Percentiles rank a stretch among this genome's conserved stretches.
These are phyloP conservation scores for Spergularia bocconei DNA, from an alignment of 148 eudicot species.

Conservation along the genomic window DNA sequence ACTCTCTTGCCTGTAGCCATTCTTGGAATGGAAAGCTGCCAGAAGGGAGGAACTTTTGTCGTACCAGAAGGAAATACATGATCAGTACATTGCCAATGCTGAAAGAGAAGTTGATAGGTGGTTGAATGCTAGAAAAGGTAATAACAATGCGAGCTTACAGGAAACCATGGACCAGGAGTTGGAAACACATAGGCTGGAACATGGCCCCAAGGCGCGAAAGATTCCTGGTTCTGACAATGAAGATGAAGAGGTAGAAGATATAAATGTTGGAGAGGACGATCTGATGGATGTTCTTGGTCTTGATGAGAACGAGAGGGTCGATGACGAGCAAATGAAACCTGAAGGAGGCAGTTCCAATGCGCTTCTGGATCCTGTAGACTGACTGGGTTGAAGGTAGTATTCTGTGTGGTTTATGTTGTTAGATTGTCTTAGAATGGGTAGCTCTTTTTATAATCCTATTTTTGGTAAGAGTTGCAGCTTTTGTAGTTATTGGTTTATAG, in stretches of 20 bases:
- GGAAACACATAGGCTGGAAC: slow-evolving; percentile 92
- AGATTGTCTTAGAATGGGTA: neutral
- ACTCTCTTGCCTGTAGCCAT: slow-evolving; percentile 38
- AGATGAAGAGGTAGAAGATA: slow-evolving; percentile 96
- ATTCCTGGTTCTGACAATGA: slow-evolving; percentile 66
- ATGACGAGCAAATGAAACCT: slow-evolving; percentile 49
- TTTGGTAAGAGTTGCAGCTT: too few relatives aligned
- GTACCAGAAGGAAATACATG: slow-evolving; percentile 71
- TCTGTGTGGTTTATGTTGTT: neutral
- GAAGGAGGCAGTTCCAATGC: slow-evolving; percentile 39
- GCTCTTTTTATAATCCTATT: neutral
- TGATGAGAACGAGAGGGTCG: slow-evolving; percentile 60
- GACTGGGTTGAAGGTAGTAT: neutral
- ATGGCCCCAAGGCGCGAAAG: slow-evolving; percentile 85
- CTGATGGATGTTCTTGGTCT: slow-evolving; percentile 85
- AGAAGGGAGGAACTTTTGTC: slow-evolving; percentile 86
- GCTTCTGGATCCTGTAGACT: neutral
- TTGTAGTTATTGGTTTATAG: too few relatives aligned
- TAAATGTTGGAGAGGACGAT: slow-evolving; percentile 84
- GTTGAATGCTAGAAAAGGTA: slow-evolving; percentile 68
- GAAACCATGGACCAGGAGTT: slow-evolving; percentile 98
- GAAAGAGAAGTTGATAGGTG: slow-evolving; percentile 75
- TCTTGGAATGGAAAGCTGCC: slow-evolving; percentile 82
- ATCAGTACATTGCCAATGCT: slow-evolving; percentile 65
- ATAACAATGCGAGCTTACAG: slow-evolving; percentile 68